Percentiles rank a stretch among this genome's conserved stretches.
Evolutionary conservation across 495 filamentous ascomycete species (phyloP).

Genomic region (Penicillium fimorum): DNA sequence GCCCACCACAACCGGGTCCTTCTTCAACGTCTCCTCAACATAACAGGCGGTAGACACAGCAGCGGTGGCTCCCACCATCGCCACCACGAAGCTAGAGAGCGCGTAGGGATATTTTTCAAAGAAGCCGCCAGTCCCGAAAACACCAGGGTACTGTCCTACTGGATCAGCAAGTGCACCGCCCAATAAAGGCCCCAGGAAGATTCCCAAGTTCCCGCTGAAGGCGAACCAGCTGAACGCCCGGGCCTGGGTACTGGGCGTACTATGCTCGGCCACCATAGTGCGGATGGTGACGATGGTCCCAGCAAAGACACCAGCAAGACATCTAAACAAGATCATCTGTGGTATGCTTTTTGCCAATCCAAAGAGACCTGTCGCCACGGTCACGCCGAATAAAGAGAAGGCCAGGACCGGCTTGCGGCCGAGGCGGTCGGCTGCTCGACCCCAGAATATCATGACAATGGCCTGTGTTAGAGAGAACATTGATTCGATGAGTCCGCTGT

Average conservation of each 20-base stretch:
- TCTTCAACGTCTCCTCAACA: constrained; percentile 55
- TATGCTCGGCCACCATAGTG: constrained; percentile 69
- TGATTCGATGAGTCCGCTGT: constrained; percentile 70
- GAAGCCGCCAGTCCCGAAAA: constrained; percentile 55
- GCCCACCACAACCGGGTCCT: constrained; percentile 17
- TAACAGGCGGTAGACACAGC: constrained; percentile 49
- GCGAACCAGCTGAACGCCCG: constrained; percentile 70
- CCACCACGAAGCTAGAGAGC: constrained; percentile 56
- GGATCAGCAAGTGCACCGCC: constrained; percentile 63
- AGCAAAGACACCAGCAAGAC: constrained; percentile 64
- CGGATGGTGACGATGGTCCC: constrained; percentile 68
- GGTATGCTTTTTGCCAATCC: constrained; percentile 57
- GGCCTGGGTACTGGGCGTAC: constrained; percentile 63
- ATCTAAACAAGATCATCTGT: constrained; percentile 68
- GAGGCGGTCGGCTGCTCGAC: constrained; percentile 59
- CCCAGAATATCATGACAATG: constrained; percentile 60
- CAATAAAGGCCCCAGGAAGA: constrained; percentile 64
- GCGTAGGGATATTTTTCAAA: constrained; percentile 64
- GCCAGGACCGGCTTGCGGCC: constrained; percentile 69
- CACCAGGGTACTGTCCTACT: constrained; percentile 51
- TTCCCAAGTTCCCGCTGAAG: constrained; percentile 66
- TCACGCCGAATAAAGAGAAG: constrained; percentile 57
- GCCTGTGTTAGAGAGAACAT: constrained; percentile 68
- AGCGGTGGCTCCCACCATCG: constrained; percentile 47
- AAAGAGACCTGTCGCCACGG: constrained; percentile 57